Evolutionary conservation across 1,284 basidiomycete species (phyloP), one percentile per base, ranked within the genome.

Genomic region (Schizopora paradoxa): DNA sequence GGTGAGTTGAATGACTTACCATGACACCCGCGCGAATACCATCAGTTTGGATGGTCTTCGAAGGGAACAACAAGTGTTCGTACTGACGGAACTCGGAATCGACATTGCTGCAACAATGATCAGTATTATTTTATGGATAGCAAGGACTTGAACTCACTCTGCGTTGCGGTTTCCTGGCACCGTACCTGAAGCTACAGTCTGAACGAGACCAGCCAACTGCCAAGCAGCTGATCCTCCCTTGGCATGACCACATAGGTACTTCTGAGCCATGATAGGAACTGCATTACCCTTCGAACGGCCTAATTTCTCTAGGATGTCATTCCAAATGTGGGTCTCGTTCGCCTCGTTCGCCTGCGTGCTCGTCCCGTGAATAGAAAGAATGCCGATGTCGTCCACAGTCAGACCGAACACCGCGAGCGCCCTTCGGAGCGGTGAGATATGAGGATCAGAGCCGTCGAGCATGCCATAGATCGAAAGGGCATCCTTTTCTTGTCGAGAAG

Each of bases 321-420:
- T 93, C 88, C 95, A 98, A 50, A 97, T 92, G 56, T 86, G 82
- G 5, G 91, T 92, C 74, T 99, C 95, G 66, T 99, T 99, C 72
- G 94, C 91, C 76, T 99, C 94, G 66, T 99, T 99, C 28, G 95
- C 95, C 58, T 83, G 86, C 29, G 96, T 99, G 59, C 93, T 95
- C 5, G 95, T 99, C 35, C 92, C 92, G 58, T 94, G 92, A 53
- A 94, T 91, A 19, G 90, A 90, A 40, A 92, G 72, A 35, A 87
- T 81, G 52, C 88, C 91, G 54, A 99, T 83, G 52, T 96, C 91
- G 63, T 99, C 94, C 27, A 89, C 86, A 18, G 81, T 87, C 48
- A 99, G 73, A 54, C 93, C 94, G 92, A 93, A 99, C 41, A 97
- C 87, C 47, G 96, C 95, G 41, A 99, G 77, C 6, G 93, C 93